Evolutionary conservation across 1,284 basidiomycete genomes (phyloP).

Genomic region (Ceratobasidium sp.): DNA sequence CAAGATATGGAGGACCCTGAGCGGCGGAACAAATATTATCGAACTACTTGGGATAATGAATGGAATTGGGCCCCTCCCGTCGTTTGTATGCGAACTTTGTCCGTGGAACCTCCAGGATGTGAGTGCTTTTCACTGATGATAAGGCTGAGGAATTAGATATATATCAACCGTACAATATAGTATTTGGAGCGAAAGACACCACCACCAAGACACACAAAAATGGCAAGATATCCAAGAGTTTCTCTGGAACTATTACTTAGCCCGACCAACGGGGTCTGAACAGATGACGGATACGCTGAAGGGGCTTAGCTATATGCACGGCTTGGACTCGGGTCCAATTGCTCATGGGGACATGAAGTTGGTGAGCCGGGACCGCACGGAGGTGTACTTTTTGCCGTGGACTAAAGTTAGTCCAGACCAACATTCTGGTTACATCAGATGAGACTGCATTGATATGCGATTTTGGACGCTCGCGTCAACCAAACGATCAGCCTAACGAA

Average conservation of each 20-base stretch:
- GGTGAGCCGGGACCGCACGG: not conserved
- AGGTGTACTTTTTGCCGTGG: not conserved
- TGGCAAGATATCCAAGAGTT: not conserved
- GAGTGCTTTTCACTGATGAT: not conserved
- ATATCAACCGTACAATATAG: no score
- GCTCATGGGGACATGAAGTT: conserved; percentile 36
- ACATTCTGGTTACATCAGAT: conserved; percentile 9
- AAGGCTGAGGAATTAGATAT: no score
- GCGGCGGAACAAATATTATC: conserved; percentile 1
- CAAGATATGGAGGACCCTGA: conserved; percentile 20
- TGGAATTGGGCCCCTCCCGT: conserved; percentile 17
- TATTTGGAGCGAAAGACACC: conserved; percentile 23
- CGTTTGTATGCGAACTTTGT: conserved; percentile 12
- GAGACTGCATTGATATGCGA: conserved; percentile 21
- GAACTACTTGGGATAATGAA: conserved; percentile 13
- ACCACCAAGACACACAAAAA: conserved; percentile 26
- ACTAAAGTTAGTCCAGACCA: not conserved
- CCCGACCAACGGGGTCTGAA: not conserved
- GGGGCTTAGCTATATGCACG: conserved; percentile 33
- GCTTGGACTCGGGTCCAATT: conserved; percentile 10
- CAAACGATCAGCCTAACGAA: not conserved
- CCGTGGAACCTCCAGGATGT: conserved; percentile 19
- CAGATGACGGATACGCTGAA: conserved; percentile 33
- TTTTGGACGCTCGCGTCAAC: conserved; percentile 10
- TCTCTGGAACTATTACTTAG: not conserved